Conservation (phyloP, 441 rosid species). For the Bruguiera hainesii region DNA sequence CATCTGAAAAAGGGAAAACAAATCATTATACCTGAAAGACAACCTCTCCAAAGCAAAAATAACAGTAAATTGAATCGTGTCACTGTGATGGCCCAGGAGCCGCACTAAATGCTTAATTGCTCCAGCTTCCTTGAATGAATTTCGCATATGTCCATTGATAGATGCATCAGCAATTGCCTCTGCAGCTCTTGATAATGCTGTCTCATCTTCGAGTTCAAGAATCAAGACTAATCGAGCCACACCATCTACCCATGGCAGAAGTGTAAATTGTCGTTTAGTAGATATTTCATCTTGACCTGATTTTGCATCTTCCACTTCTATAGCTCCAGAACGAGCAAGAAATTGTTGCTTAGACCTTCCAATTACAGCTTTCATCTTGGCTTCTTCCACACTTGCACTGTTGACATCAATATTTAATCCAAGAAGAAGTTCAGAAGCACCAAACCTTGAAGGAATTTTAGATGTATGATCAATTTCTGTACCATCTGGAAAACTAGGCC, state of each 20-base stretch:
- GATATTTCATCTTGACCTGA: slow-evolving; percentile 36
- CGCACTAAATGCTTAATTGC: slow-evolving; percentile 63
- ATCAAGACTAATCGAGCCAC: slow-evolving; percentile 82
- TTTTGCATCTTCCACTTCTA: slow-evolving; percentile 56
- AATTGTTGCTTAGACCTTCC: slow-evolving; percentile 70
- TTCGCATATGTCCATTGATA: slow-evolving; percentile 69
- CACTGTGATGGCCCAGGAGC: slow-evolving; percentile 57
- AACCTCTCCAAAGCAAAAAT: slow-evolving; percentile 62
- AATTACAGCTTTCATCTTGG: slow-evolving; percentile 65
- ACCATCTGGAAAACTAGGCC: slow-evolving; percentile 84
- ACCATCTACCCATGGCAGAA: slow-evolving; percentile 75
- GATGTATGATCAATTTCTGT: slow-evolving; percentile 49
- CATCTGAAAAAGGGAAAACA: slow-evolving; percentile 9
- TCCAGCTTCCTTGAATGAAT: slow-evolving; percentile 82
- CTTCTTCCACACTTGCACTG: slow-evolving; percentile 53
- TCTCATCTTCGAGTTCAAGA: slow-evolving; percentile 71
- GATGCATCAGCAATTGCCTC: slow-evolving; percentile 70
- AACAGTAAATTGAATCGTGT: slow-evolving; percentile 43
- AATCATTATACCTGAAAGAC: slow-evolving; percentile 55
- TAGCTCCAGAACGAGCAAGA: slow-evolving; percentile 80
- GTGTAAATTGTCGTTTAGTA: slow-evolving; percentile 37
- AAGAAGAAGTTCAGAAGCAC: slow-evolving; percentile 71
- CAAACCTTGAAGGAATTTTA: slow-evolving; percentile 55
- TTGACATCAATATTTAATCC: slow-evolving; percentile 51
- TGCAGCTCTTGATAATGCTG: slow-evolving; percentile 66